Conservation (phyloP, 2,329 filamentous ascomycete species). For the Dendrostoma leiphaemia region DNA sequence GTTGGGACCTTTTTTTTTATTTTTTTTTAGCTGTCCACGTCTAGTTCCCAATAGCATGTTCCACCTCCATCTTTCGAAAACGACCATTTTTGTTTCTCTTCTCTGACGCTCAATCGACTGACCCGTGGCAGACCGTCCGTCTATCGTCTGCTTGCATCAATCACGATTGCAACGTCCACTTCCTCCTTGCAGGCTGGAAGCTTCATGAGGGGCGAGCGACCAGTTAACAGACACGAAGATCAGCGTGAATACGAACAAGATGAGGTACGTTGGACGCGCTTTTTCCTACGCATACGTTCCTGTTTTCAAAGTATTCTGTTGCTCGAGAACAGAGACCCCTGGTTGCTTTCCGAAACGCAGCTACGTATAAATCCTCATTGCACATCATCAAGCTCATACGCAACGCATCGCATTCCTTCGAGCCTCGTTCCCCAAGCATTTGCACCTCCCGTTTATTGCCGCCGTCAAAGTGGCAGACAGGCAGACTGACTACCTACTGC, state of each 20-base stretch:
- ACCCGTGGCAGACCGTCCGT: neutral
- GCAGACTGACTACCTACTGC: too few species aligned
- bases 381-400: too few species aligned
- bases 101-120: neutral
- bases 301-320: neutral
- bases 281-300: neutral
- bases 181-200: neutral
- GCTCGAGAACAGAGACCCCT: neutral
- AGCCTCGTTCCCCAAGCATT: neutral
- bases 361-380: too few species aligned
- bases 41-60: neutral
- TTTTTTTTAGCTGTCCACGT: neutral
- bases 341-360: neutral
- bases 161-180: neutral
- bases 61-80: neutral
- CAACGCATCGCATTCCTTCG: too few species aligned
- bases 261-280: slow-evolving; percentile 7
- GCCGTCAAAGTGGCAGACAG: neutral
- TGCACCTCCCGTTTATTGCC: neutral
- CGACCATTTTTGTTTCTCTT: neutral
- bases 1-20: too few species aligned
- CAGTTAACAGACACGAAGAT: neutral
- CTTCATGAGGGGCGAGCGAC: neutral
- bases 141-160: neutral
- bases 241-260: slow-evolving; percentile 2